These are phyloP conservation scores for Silene noctiflora DNA, from an alignment of 179 eudicot genomes.

Conservation along the genomic window DNA sequence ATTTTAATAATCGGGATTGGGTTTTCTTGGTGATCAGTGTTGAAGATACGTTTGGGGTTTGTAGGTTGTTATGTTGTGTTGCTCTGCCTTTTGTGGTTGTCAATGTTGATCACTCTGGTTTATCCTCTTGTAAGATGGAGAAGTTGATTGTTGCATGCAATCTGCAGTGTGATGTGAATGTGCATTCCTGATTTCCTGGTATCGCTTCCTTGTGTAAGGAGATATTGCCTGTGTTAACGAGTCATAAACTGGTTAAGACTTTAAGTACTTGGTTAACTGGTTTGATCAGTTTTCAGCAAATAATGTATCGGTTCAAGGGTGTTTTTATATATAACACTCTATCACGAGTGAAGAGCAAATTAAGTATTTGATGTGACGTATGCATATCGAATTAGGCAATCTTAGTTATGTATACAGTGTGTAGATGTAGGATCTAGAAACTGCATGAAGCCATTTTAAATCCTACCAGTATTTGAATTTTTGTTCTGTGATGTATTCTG, in stretches of 20 bases:
- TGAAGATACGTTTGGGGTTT: background rate
- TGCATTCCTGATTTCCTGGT: background rate
- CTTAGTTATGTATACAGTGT: background rate
- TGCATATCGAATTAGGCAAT: no score
- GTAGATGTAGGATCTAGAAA: background rate
- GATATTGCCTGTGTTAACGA: background rate
- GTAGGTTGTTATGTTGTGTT: no score
- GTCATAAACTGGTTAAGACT: no score
- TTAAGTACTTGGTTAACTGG: no score
- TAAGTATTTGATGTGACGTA: no score
- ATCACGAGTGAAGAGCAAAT: no score
- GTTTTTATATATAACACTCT: no score
- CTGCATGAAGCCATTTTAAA: background rate
- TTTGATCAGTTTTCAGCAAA: no score
- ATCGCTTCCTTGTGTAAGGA: background rate
- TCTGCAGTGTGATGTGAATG: background rate
- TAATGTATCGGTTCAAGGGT: no score
- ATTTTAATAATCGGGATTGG: background rate
- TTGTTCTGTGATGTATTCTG: background rate
- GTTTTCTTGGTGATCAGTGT: background rate
- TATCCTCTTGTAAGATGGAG: background rate
- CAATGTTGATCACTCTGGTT: background rate
- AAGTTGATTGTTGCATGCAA: slow-evolving; percentile 9
- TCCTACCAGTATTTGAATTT: background rate
- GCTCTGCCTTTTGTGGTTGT: no score